These are phyloP conservation scores for Microsporum audouinii DNA, from an alignment of 2,329 filamentous ascomycete species.

Conservation along the genomic window DNA sequence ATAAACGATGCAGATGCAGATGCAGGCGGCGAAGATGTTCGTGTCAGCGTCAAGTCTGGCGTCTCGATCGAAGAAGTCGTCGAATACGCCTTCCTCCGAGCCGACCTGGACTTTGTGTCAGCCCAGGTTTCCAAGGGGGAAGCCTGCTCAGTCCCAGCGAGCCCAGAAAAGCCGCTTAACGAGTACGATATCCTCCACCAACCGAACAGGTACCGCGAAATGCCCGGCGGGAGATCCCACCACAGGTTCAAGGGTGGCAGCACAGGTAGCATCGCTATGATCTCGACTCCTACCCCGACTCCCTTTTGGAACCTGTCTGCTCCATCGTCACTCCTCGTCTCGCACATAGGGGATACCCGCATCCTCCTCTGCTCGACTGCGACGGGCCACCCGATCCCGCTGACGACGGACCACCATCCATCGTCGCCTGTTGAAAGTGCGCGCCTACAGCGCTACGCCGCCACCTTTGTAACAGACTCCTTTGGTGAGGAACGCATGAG, in stretches of 20 bases:
- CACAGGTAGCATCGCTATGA: constrained; percentile 77
- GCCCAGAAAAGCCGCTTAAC: constrained; percentile 68
- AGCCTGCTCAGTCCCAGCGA: constrained; percentile 52
- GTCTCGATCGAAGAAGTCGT: constrained; percentile 48
- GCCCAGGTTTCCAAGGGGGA: constrained; percentile 77
- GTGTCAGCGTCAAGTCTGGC: constrained; percentile 23
- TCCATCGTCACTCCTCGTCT: constrained; percentile 70
- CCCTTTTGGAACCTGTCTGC: constrained; percentile 93
- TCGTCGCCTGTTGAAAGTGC: constrained; percentile 73
- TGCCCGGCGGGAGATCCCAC: constrained; percentile 53
- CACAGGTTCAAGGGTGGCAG: constrained; percentile 85
- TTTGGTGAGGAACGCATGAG: constrained; percentile 95
- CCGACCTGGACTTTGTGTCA: constrained; percentile 86
- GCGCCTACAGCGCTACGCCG: constrained; percentile 72
- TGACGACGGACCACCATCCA: constrained; percentile 88
- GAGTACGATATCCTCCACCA: constrained; percentile 69
- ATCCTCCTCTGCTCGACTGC: constrained; percentile 79
- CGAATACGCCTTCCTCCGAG: constrained; percentile 84
- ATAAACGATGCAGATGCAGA: constrained; percentile 9
- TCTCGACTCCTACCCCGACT: constrained; percentile 80
- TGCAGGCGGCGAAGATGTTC: constrained; percentile 6
- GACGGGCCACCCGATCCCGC: constrained; percentile 64
- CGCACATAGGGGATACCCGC: constrained; percentile 87
- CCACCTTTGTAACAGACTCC: constrained; percentile 82
- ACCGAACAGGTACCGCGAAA: constrained; percentile 37